A percentile compares a stretch with the other conserved stretches of the same genome.
These are phyloP conservation scores for Fusarium coicis DNA, from an alignment of 2,329 filamentous ascomycete genomes.

Conservation along the genomic window DNA sequence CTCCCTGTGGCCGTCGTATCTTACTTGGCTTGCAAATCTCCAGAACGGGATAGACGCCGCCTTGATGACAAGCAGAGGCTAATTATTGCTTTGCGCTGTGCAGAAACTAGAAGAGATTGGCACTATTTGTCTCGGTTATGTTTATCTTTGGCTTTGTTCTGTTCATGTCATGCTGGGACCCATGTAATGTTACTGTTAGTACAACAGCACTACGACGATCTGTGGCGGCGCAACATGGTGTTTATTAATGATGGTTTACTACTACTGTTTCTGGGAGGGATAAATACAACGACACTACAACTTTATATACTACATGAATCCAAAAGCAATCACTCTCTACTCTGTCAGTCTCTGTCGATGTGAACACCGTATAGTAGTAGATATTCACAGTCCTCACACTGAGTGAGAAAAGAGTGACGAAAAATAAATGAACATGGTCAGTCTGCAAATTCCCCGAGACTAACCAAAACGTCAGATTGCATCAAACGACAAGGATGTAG, in stretches of 20 bases:
- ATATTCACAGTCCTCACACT: background rate
- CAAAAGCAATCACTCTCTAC: background rate
- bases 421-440: background rate
- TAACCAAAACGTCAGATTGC: constrained; percentile 27
- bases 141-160: background rate
- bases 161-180: constrained; percentile 28
- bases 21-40: constrained; percentile 42
- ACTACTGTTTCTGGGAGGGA: constrained; percentile 17
- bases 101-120: constrained; percentile 33
- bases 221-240: constrained; percentile 33
- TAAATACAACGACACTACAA: constrained; percentile 13
- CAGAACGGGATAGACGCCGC: constrained; percentile 41
- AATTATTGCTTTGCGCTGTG: constrained; percentile 33
- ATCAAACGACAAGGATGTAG: constrained; percentile 11
- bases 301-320: background rate
- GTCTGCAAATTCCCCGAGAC: background rate
- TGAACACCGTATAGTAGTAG: background rate
- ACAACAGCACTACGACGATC: constrained; percentile 10
- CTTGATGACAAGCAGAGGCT: constrained; percentile 38
- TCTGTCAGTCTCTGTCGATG: background rate
- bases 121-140: background rate
- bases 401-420: constrained; percentile 11
- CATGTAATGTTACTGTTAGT: constrained; percentile 33
- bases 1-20: constrained; percentile 34
- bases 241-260: constrained; percentile 18